phyloP scores from a whole-genome alignment of 139 green algal genomes.

The Closterium sp. region DNA sequence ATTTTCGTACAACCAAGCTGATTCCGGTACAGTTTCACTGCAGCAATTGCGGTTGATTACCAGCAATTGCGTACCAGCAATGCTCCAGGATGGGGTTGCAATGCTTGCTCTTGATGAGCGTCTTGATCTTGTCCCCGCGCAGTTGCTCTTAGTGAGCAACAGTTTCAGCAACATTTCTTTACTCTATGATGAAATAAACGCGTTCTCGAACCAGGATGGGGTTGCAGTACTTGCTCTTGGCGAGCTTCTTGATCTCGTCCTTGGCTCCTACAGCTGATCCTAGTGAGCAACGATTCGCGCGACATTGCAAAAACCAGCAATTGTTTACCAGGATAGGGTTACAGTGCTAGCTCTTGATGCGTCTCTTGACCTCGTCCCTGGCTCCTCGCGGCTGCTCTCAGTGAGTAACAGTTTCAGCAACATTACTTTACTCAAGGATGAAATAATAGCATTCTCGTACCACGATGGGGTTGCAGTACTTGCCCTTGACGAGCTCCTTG shows the following conservation, averaged over 20 bases:
- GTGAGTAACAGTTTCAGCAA: too few species aligned
- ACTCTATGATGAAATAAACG: neutral
- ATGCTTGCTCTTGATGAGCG: neutral
- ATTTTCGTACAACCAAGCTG: too few species aligned
- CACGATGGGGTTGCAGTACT: neutral
- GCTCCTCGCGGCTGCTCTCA: too few species aligned
- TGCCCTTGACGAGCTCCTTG: neutral
- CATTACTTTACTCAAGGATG: too few species aligned
- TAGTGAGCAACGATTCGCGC: too few species aligned
- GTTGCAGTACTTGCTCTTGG: conserved; percentile 39
- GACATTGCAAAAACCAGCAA: conserved; percentile 6
- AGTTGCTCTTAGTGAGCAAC: neutral
- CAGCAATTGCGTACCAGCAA: neutral
- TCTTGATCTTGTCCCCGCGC: neutral
- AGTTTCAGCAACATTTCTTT: neutral
- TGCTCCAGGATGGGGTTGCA: neutral
- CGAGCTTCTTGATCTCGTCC: conserved; percentile 31
- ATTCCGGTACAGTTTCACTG: neutral
- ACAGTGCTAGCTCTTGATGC: neutral
- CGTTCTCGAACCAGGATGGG: too few species aligned
- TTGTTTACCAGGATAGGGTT: neutral
- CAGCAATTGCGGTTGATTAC: neutral
- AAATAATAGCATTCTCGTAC: too few species aligned
- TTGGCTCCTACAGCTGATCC: too few species aligned
- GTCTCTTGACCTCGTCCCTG: neutral